Base-by-base conservation (phyloP, 129 eudicot genomes). In the Chrysanthemum seticuspe region DNA sequence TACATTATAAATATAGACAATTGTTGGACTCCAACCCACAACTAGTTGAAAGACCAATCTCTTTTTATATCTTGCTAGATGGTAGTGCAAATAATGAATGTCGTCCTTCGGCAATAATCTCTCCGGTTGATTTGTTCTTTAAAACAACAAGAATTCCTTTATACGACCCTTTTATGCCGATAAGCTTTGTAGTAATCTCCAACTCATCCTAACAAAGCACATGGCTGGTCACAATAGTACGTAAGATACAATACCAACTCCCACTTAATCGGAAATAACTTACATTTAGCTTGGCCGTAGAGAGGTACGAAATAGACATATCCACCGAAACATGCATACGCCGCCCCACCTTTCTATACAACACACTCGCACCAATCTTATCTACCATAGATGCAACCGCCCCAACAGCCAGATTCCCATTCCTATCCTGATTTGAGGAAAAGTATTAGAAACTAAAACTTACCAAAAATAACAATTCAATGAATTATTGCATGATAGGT, bases 231-330 rank as follows among this genome's bases (percentile, higher is more conserved):
- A 10, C 4, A 7, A 27, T 27, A 5, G 51, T 12, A 12, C 23
- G 11, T 4, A 5, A 5, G 13, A 10, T 18, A 10, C 27, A 23
- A 60, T 11, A 19, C 34, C 63, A 19, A 18, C 36, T 16, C 6
- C 1, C 8, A 65, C 13, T 52, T 44, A 31, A 2, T 18, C 5
- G 51, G 34, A 63, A 34, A 21, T 6, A 65, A 56, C 81, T 61
- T 77, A 77, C 81, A 77, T 77, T 51, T 29, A 77, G 54, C 54
- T 77, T 69, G 21, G 81, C 81, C 15, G 71, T 70, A 18, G 76
- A 70, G 36, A 77, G 57, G 62, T 77, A 77, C 52, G 81, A 77
- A 25, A 77, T 77, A 45, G 76, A 77, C 71, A 77, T 77, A 62
- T 77, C 81, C 14, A 69, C 76, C 6, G 81, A 77, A 19, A 77